Evolutionary conservation across 305 asterid species (phyloP), one percentile per base, ranked within the genome.

Genomic region (Fraxinus latifolia): DNA sequence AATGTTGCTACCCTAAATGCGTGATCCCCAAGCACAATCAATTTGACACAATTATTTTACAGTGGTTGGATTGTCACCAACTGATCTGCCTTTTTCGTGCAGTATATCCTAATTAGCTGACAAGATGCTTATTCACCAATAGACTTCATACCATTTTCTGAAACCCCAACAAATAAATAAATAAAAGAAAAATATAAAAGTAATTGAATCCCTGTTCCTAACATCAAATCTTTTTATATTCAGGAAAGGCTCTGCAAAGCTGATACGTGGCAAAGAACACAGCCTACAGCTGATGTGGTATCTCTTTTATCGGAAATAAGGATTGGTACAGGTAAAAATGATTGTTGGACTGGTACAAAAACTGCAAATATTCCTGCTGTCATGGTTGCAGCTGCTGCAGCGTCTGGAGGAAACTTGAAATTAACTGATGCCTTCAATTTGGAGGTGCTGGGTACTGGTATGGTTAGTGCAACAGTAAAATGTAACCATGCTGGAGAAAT

Each of bases 401-500:
- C 99, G 7, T 96, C 99, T 3, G 99, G 99, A 36, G 99, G 97
- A 73, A 93, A 95, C 83, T 83, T 96, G 86, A 95, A 95, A 84
- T 87, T 95, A 91, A 86, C 92, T 11, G 99, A 95, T 83, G 97
- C 97, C 81, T 96, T 96, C 88, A 93, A 91, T 82, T 89, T 96
- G 87, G 99, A 96, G 90, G 99, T 96, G 78, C 98, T 96, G 42
- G 92, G 98, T 82, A 96, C 98, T 77, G 98, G 98, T 82, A 89
- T 96, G 86, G 95, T 95, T 77, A 96, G 99, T 86, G 99, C 99
- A 50, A 91, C 98, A 34, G 96, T 91, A 34, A 96, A 96, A 89
- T 95, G 97, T 87, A 96, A 96, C 86, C 98, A 93, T 88, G 97
- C 99, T 85, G 99, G 99, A 85, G 99, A 96, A 96, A 96, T 96